Evolutionary conservation across 1,284 basidiomycete genomes (phyloP).

Genomic region (Erythrobasidium hasegawianum): DNA sequence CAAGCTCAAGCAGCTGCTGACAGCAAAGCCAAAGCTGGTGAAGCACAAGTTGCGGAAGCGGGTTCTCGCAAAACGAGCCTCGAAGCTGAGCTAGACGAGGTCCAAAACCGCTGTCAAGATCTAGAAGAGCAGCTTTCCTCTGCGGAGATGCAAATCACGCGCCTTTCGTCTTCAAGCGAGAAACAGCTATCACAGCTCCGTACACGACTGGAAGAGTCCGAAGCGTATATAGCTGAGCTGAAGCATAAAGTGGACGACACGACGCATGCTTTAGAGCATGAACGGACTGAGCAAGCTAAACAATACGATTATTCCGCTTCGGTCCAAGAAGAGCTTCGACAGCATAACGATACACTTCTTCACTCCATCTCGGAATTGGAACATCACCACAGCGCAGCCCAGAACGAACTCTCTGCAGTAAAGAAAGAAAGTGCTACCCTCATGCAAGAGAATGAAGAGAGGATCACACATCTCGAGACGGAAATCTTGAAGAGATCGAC

Average conservation of each 20-base stretch:
- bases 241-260: conserved; percentile 13
- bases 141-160: conserved; percentile 23
- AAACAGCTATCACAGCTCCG: not conserved
- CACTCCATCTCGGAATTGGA: conserved; percentile 9
- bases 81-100: not conserved
- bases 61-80: too few species aligned
- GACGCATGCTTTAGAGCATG: conserved; percentile 15
- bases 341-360: conserved; percentile 13
- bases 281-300: conserved; percentile 15
- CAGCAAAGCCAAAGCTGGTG: not conserved
- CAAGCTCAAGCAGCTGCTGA: not conserved
- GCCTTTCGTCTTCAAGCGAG: not conserved
- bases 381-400: not conserved
- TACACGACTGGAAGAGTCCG: not conserved
- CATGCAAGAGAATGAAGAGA: conserved; percentile 18
- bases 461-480: conserved; percentile 16
- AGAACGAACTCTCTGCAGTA: conserved; percentile 7
- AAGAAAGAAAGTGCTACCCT: conserved; percentile 20
- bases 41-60: conserved; percentile 4
- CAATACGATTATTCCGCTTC: conserved; percentile 24
- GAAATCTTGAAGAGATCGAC: conserved; percentile 24
- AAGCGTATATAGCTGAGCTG: conserved; percentile 3
- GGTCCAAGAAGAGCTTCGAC: conserved; percentile 15
- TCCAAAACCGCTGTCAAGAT: conserved; percentile 6
- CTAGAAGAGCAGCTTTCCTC: conserved; percentile 5